These are phyloP conservation scores for Trametes cingulata DNA, from an alignment of 768 basidiomycete species.

Conservation along the genomic window DNA sequence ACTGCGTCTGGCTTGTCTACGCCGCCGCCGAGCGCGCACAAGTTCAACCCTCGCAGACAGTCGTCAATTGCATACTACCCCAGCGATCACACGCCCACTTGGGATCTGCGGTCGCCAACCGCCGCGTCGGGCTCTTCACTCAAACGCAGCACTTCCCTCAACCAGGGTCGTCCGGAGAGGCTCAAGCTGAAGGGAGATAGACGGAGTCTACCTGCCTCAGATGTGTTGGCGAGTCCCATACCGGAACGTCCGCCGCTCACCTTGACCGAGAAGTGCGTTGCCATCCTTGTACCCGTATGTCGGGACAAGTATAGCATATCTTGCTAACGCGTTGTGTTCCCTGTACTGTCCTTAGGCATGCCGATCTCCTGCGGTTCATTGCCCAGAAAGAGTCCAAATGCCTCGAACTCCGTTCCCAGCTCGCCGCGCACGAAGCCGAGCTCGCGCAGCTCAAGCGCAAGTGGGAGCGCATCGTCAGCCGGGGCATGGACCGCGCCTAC, in stretches of 20 bases:
- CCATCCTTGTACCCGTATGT: background rate
- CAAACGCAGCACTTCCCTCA: slow-evolving; percentile 28
- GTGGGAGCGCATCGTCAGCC: slow-evolving; percentile 80
- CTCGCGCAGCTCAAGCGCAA: slow-evolving; percentile 73
- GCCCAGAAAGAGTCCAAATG: slow-evolving; percentile 87
- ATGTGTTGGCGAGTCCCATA: slow-evolving; percentile 10
- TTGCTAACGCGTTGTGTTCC: background rate
- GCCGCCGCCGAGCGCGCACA: slow-evolving; percentile 24
- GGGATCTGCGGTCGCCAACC: slow-evolving; percentile 29
- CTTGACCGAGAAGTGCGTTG: slow-evolving; percentile 68
- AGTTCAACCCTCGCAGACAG: slow-evolving; percentile 40
- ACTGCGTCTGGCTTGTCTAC: slow-evolving; percentile 26
- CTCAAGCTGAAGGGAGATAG: slow-evolving; percentile 29
- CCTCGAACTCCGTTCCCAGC: slow-evolving; percentile 76
- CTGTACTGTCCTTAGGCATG: slow-evolving; percentile 51
- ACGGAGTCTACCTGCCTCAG: slow-evolving; percentile 30
- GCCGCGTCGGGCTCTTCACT: slow-evolving; percentile 17
- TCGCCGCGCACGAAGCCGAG: slow-evolving; percentile 71
- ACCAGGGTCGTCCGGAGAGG: slow-evolving; percentile 11
- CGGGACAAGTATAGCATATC: background rate
- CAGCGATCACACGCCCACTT: slow-evolving; percentile 31
- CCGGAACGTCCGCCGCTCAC: slow-evolving; percentile 48
- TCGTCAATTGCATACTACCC: slow-evolving; percentile 56
- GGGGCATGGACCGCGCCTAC: slow-evolving; percentile 49
- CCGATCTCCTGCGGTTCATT: slow-evolving; percentile 79